Percentiles rank a stretch among this genome's conserved stretches.
These are phyloP conservation scores for Pseudonitzschia delicatissima DNA, from an alignment of 108 stramenopile species.

Conservation along the genomic window DNA sequence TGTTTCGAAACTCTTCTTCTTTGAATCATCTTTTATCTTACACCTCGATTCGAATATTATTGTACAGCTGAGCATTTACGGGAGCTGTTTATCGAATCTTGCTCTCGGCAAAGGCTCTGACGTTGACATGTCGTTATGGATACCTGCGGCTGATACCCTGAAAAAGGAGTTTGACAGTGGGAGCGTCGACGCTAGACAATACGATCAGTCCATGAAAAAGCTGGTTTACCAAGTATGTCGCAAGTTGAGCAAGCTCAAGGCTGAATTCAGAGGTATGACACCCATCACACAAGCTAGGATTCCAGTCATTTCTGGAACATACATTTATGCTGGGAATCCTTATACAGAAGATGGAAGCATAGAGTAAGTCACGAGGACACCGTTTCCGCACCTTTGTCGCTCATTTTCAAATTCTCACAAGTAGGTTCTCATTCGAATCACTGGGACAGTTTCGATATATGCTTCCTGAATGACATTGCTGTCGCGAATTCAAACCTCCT, in stretches of 20 bases:
- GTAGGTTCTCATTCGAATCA: not conserved
- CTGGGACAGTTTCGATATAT: constrained; percentile 64
- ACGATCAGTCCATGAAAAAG: constrained; percentile 50
- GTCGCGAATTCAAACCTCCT: constrained; percentile 72
- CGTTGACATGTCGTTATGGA: constrained; percentile 64
- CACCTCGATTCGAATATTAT: not conserved
- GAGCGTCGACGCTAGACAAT: constrained; percentile 33
- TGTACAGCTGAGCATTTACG: constrained; percentile 58
- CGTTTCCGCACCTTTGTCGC: not conserved
- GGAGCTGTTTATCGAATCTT: constrained; percentile 68
- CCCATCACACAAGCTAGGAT: constrained; percentile 67
- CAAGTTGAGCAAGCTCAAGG: constrained; percentile 14
- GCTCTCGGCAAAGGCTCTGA: constrained; percentile 66
- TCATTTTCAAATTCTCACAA: not conserved
- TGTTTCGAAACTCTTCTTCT: not conserved
- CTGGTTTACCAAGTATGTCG: constrained; percentile 47
- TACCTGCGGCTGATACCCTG: constrained; percentile 39
- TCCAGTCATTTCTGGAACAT: constrained; percentile 75
- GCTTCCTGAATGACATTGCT: constrained; percentile 85
- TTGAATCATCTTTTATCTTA: not conserved
- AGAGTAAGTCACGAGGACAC: constrained; percentile 26
- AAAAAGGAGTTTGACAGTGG: constrained; percentile 51
- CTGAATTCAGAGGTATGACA: constrained; percentile 44
- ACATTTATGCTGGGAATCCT: constrained; percentile 54
- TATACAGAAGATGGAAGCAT: constrained; percentile 59